Base-by-base conservation (phyloP, 495 filamentous ascomycete species). In the Neohortaea acidophila region DNA sequence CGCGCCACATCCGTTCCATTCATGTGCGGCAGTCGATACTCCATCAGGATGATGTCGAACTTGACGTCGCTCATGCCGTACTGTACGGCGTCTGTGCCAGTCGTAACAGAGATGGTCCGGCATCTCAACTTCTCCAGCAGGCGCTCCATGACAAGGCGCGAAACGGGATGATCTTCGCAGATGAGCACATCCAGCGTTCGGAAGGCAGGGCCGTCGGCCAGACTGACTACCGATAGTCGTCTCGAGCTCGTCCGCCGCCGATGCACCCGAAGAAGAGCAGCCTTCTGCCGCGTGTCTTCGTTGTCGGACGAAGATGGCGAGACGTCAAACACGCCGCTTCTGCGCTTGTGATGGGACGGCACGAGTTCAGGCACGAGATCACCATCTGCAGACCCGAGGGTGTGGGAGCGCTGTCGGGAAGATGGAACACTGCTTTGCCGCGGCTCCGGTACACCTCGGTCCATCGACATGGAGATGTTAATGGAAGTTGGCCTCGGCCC, bases 151-250 rank as follows among this genome's bases (percentile, higher is more conserved):
- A 97, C 85, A 58, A 96, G 67, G 31, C 85, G 72, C 12, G 87
- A 94, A n/a, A 96, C 84, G 0, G 91, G 91, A 54, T 96, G 89
- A 56, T 96, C 91, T 61, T 97, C 89, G 57, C 89, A 96, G 36
- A 97, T 86, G 21, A 97, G 68, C 14, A 97, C 79, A 59, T 97
- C 85, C 26, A 97, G 59, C 33, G 89, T 83, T 15, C 91, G 75
- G 59, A 94, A 97, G 24, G 75, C 60, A 10, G 91, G 91, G 0
- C 81, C 80, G 44, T 85, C 84, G 21, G 73, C 67, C 22, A 89
- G 53, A 39, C 73, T 81, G 40, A 96, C 82, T 45, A 87, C 81
- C 1, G 89, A 97, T 61, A 94, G 73, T 27, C 89, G 75, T 21
- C 89, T 66, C 17, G 89, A 91, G 53, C 85, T 93, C 56, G 94